Base-by-base conservation (phyloP, 2,329 filamentous ascomycete genomes). In the Pyrenochaeta sp. region DNA sequence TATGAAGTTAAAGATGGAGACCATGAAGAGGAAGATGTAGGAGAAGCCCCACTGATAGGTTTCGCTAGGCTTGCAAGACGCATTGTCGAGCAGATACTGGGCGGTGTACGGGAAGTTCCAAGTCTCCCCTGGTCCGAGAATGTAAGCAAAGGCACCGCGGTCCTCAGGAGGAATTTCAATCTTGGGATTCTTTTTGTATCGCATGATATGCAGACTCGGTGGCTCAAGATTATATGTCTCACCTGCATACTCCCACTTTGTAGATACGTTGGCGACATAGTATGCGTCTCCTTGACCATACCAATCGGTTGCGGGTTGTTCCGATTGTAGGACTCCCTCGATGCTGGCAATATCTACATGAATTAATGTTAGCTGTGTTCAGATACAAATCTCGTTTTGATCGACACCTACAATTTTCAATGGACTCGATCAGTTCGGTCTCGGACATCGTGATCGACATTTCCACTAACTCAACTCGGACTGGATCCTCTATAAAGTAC, bases 21-120 rank as follows among this genome's bases (percentile, higher is more conserved):
- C 48, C 63, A 66, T 66, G 50, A 68, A 67, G 6, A 69, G 47
- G 41, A 69, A 69, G 7, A 68, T 67, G 44, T 69, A 68, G 0
- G 65, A 68, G 38, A 68, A 68, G 1, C 65, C 64, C 65, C 65
- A 68, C 35, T 67, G 63, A 34, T 68, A 68, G 7, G 56, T 65
- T 15, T 67, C 63, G 29, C 46, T 58, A 6, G 65, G 61, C 24
- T 66, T 61, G 38, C 65, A 68, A 3, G 61, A 62, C 17, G 61
- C 58, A 34, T 65, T 52, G 3, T 41, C 32, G 24, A 53, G 47
- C 9, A 67, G 26, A 19, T 62, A 67, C 2, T 30, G 15, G 2
- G 41, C 44, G 14, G 41, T 50, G 48, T 60, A 65, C 1, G 51
- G 14, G 11, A 42, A 28, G 8, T 50, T 49, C n/a, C 62, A 48